Evolutionary conservation across 257 asterid genomes (phyloP).

Genomic region (Solanum lycopersicoides): DNA sequence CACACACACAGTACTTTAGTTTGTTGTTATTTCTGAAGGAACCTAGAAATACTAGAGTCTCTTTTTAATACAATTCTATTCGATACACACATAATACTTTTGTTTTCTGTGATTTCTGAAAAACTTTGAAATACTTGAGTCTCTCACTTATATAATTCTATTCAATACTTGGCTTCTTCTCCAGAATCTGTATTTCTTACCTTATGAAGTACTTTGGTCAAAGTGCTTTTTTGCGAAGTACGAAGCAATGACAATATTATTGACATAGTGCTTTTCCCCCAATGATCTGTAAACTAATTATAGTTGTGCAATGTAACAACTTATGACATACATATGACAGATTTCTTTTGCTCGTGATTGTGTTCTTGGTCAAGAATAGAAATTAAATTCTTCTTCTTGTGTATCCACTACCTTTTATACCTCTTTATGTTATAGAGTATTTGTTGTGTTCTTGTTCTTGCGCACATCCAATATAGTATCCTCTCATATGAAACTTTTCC

Average conservation of each 20-base stretch:
- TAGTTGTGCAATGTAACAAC: not conserved
- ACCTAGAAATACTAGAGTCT: not conserved
- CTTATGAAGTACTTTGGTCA: not conserved
- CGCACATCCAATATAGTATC: not conserved
- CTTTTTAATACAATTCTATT: not conserved
- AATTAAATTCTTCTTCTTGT: not conserved
- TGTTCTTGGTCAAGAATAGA: not conserved
- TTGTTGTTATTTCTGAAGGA: not conserved
- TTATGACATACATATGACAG: not conserved
- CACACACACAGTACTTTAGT: not conserved
- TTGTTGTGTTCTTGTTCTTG: not conserved
- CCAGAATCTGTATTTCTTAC: not conserved
- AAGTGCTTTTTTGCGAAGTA: not conserved
- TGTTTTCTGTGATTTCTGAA: not conserved
- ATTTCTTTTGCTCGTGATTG: not conserved
- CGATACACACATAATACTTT: not conserved
- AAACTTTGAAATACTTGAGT: not conserved
- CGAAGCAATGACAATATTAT: not conserved
- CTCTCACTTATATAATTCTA: not conserved
- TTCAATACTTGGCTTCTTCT: not conserved
- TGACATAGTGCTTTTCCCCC: not conserved
- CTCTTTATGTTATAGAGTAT: not conserved
- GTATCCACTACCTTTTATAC: not conserved
- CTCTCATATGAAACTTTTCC: conserved; percentile 9
- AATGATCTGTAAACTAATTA: not conserved